Evolutionary conservation across 2,329 filamentous ascomycete genomes (phyloP).

Genomic region (Aurifilum marmelostoma): DNA sequence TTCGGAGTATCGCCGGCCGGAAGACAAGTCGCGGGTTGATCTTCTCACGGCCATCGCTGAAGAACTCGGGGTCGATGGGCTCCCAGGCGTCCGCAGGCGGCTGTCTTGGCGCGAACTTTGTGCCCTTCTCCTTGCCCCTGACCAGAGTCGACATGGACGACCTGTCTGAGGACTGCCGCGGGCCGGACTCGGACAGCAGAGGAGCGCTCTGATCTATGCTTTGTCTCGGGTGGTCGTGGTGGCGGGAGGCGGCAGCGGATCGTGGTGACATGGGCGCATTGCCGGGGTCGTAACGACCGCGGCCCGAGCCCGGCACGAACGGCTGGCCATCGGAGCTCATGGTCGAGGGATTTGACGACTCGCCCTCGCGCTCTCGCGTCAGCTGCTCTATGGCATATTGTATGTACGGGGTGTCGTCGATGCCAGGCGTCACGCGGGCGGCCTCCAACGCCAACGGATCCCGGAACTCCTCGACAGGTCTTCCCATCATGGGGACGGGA

Average conservation of each 20-base stretch:
- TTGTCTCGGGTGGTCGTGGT: conserved; percentile 4
- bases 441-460: conserved; percentile 55
- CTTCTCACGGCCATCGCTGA: conserved; percentile 40
- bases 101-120: conserved; percentile 5
- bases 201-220: conserved; percentile 27
- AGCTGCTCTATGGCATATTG: conserved; percentile 88
- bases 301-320: conserved; percentile 40
- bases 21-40: conserved; percentile 59
- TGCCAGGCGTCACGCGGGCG: conserved; percentile 68
- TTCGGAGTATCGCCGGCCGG: conserved; percentile 71
- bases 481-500: conserved; percentile 20
- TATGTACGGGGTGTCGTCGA: conserved; percentile 86
- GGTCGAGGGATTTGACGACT: conserved; percentile 55
- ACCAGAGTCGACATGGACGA: conserved; percentile 30
- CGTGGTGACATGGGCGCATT: conserved; percentile 16
- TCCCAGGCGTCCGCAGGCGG: conserved; percentile 31
- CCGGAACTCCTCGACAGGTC: conserved; percentile 44
- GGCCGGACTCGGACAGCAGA: conserved; percentile 22
- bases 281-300: conserved; percentile 43
- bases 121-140: conserved; percentile 17
- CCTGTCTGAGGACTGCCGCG: conserved; percentile 20
- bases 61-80: conserved; percentile 37
- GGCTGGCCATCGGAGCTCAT: conserved; percentile 38
- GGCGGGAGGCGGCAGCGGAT: conserved; percentile 3
- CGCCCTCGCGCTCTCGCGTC: conserved; percentile 71